Conservation (phyloP, 306 rosid species). For the Luffa acutangula region DNA sequence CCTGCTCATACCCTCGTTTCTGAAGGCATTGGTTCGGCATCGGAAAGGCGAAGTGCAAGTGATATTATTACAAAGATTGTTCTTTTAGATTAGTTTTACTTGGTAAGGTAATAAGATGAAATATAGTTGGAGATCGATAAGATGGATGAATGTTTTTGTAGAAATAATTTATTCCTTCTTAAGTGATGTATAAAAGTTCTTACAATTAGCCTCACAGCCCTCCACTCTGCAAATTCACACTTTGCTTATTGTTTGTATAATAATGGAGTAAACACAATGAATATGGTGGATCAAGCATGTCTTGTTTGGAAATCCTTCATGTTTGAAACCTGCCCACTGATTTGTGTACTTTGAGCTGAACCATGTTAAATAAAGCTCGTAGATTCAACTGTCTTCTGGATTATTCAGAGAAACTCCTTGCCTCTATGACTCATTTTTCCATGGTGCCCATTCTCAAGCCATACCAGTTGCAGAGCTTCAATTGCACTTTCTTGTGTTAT, state of each 20-base stretch:
- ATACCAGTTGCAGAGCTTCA: no score
- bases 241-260: not conserved
- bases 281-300: slow-evolving; percentile 16
- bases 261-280: not conserved
- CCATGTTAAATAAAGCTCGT: slow-evolving; percentile 21
- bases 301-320: slow-evolving; percentile 82
- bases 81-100: slow-evolving; percentile 4
- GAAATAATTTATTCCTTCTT: not conserved
- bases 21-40: not conserved
- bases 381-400: no score
- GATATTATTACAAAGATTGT: not conserved
- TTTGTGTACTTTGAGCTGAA: slow-evolving; percentile 86
- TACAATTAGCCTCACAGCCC: not conserved
- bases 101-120: not conserved
- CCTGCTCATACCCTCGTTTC: not conserved
- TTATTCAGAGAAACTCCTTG: no score
- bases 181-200: not conserved
- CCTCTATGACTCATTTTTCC: no score
- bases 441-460: no score
- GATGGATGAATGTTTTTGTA: not conserved
- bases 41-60: not conserved
- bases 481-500: no score
- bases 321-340: slow-evolving; percentile 83
- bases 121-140: not conserved
- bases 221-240: not conserved